Base-by-base conservation (phyloP, 1,139 yeast genomes). In the Suhomyces bolitotheri region DNA sequence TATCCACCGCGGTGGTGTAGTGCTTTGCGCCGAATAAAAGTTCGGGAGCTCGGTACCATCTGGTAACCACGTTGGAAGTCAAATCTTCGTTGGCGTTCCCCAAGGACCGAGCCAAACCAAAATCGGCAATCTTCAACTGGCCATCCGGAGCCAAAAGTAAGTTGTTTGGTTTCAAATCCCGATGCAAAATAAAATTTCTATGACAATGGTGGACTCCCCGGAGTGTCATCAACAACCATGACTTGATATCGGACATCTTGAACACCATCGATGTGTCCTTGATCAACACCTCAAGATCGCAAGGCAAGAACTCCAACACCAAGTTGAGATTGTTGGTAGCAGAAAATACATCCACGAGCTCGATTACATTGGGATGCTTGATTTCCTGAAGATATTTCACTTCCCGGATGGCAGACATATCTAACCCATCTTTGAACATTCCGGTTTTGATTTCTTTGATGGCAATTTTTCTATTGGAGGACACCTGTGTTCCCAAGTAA, bases 41-140 rank as follows among this genome's bases (percentile, higher is more conserved):
- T 52, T 92, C 98, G 0, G 98, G 98, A 0, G 97, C 95, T 37
- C 97, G 67, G 61, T 92, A 92, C 98, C 98, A 92, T 42, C 97
- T 67, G 2, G 99, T 92, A 2, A 92, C 99, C 7, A 92, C 98
- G 46, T 90, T 90, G 1, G 95, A 85, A 0, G 97, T 86, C 56
- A 92, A 66, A 40, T 79, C 84, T 47, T 86, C 92, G 37, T 84
- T 83, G 2, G 89, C 83, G 25, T 80, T 76, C 2, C 94, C 92
- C 43, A 87, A 65, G 2, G 90, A 77, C 40, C 98, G 64, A 0
- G 97, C 97, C 34, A 92, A 71, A 50, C 98, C 98, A 67, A 92
- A 92, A 86, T 92, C 98, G 5, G 97, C 97, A 45, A 92, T 76
- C 58, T 92, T 92, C 46, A 92, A 66, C 47, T 84, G 81, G 0